Evolutionary conservation across 2,329 filamentous ascomycete species (phyloP).

Genomic region (Calonectria honghensis): DNA sequence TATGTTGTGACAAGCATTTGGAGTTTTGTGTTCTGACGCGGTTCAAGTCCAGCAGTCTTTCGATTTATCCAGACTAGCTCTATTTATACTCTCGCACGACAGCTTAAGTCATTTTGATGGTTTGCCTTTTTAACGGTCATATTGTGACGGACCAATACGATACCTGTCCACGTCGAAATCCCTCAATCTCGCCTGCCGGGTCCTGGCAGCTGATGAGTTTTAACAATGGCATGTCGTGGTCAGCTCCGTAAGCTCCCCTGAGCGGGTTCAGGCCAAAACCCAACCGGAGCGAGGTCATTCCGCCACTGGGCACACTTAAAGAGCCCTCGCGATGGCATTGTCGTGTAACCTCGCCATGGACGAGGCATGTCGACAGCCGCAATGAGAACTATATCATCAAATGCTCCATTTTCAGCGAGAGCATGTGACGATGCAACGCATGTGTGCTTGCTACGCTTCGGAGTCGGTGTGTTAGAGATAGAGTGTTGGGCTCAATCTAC

Average conservation of each 20-base stretch:
- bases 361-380: constrained; percentile 14
- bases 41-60: not conserved
- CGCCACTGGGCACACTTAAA: not conserved
- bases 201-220: constrained; percentile 16
- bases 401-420: not conserved
- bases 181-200: not conserved
- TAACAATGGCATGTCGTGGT: not conserved
- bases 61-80: not conserved
- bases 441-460: not conserved
- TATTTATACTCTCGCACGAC: not conserved
- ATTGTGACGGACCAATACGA: too few species aligned
- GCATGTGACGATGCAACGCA: not conserved
- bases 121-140: not conserved
- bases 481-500: not conserved
- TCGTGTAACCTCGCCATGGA: constrained; percentile 16
- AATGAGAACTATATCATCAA: constrained; percentile 16
- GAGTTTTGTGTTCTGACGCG: not conserved
- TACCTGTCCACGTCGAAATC: not conserved
- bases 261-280: too few species aligned
- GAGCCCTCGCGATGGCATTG: not conserved
- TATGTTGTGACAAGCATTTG: not conserved
- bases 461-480: not conserved
- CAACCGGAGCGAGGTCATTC: not conserved
- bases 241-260: not conserved
- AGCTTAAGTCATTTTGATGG: not conserved